Conservation (phyloP, 768 basidiomycete genomes). For the Boletus tylopilopsis region DNA sequence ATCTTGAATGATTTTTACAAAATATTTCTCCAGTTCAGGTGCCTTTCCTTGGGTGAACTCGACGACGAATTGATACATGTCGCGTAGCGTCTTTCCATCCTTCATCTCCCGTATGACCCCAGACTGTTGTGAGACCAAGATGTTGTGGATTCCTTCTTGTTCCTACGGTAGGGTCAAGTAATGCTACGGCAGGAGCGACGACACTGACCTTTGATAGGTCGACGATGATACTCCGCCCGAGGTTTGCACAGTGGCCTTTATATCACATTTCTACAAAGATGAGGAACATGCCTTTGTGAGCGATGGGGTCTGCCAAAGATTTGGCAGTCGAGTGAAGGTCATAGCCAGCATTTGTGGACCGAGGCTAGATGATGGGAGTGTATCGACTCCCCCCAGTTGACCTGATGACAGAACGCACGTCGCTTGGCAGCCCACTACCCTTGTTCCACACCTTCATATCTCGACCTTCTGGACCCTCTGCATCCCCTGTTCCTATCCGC, state of each 20-base stretch:
- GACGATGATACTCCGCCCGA: constrained; percentile 93
- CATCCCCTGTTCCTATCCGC: constrained; percentile 72
- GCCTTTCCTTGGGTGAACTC: constrained; percentile 71
- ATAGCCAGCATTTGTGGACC: constrained; percentile 77
- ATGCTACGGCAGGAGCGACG: neutral
- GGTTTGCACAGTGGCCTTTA: constrained; percentile 88
- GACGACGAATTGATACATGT: constrained; percentile 77
- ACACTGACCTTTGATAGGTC: constrained; percentile 75
- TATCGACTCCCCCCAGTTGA: constrained; percentile 95
- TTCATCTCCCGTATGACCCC: constrained; percentile 74
- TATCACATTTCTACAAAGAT: constrained; percentile 87
- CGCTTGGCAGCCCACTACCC: constrained; percentile 64
- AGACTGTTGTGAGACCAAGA: constrained; percentile 75
- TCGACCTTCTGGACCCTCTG: constrained; percentile 68
- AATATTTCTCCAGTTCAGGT: constrained; percentile 76
- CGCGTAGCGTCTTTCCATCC: constrained; percentile 71
- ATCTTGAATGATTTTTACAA: constrained; percentile 42
- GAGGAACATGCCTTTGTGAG: constrained; percentile 85
- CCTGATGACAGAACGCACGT: constrained; percentile 65
- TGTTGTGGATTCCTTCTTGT: constrained; percentile 85
- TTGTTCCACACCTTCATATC: constrained; percentile 93
- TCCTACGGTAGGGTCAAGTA: constrained; percentile 46
- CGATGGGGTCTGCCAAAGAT: constrained; percentile 78
- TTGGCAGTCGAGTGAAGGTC: constrained; percentile 86
- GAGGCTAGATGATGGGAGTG: constrained; percentile 93